Conservation (phyloP, 345 rosid species). For the Arabis hirsuta region DNA sequence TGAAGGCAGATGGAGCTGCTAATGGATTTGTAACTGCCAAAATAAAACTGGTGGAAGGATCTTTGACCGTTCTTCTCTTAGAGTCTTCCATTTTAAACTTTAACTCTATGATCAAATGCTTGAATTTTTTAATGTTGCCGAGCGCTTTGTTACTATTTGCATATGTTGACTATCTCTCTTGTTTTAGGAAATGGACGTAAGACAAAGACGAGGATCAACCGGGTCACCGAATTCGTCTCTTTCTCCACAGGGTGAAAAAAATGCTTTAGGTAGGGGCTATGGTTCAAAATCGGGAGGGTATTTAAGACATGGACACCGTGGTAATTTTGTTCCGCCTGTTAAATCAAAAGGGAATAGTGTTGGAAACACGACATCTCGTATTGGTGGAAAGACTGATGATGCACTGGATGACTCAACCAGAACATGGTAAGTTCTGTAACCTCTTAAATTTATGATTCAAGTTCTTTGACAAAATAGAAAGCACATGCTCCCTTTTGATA, state of each 20-base stretch:
- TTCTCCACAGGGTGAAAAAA: conserved; percentile 68
- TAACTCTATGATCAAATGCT: background rate
- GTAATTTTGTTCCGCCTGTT: conserved; percentile 89
- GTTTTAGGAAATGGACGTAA: conserved; percentile 81
- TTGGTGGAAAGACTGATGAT: conserved; percentile 78
- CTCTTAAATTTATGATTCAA: conserved; percentile 5
- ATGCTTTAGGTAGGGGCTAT: conserved; percentile 53
- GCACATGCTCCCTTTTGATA: conserved; percentile 12
- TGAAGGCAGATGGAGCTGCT: conserved; percentile 52
- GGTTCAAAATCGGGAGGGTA: conserved; percentile 66
- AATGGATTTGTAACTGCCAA: conserved; percentile 87
- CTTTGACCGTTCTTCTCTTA: conserved; percentile 12
- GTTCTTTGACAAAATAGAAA: conserved; percentile 11
- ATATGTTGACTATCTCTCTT: conserved; percentile 38
- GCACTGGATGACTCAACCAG: conserved; percentile 81
- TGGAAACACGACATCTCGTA: conserved; percentile 72
- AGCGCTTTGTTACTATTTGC: conserved; percentile 22
- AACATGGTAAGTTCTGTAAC: conserved; percentile 62
- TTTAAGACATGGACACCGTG: conserved; percentile 73
- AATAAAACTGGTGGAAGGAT: conserved; percentile 77
- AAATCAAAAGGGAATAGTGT: conserved; percentile 64
- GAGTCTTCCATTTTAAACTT: background rate
- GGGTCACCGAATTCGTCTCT: conserved; percentile 61
- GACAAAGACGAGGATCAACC: conserved; percentile 65
- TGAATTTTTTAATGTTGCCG: background rate